phyloP scores from a whole-genome alignment of 106 monocot species.

The Dioscorea dumetorum region DNA sequence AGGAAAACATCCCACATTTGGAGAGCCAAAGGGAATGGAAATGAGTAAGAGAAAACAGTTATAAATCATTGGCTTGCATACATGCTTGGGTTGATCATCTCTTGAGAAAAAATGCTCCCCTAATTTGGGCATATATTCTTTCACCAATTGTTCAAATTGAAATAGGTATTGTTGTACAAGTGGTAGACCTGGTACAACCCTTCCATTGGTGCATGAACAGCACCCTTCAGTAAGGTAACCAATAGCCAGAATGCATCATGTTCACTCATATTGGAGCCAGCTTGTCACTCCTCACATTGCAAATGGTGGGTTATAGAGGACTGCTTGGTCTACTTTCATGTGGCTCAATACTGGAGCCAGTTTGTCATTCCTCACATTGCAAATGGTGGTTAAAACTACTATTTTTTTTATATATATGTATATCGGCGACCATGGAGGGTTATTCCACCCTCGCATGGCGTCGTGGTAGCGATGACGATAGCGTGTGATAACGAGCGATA shows the following conservation, averaged over 20 bases:
- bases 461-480: no score
- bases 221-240: slow-evolving; percentile 93
- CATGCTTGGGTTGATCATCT: slow-evolving; percentile 99
- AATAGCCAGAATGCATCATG: slow-evolving; percentile 99
- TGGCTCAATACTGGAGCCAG: no score
- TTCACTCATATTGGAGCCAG: slow-evolving; percentile 99
- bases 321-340: no score
- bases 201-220: slow-evolving; percentile 98
- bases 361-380: no score
- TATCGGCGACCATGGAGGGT: no score
- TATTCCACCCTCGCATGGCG: no score
- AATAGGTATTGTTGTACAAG: slow-evolving; percentile 91
- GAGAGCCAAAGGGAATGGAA: slow-evolving; percentile 85
- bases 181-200: slow-evolving; percentile 87
- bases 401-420: no score
- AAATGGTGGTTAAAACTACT: no score
- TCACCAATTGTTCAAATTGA: slow-evolving; percentile 90
- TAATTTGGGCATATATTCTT: slow-evolving; percentile 74
- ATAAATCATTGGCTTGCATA: slow-evolving; percentile 99
- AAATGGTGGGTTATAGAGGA: no score
- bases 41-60: slow-evolving; percentile 94
- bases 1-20: slow-evolving; percentile 99
- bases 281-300: no score
- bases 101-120: slow-evolving; percentile 86
- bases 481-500: no score